phyloP scores from a whole-genome alignment of 129 eudicot genomes.

The Artemisia annua region DNA sequence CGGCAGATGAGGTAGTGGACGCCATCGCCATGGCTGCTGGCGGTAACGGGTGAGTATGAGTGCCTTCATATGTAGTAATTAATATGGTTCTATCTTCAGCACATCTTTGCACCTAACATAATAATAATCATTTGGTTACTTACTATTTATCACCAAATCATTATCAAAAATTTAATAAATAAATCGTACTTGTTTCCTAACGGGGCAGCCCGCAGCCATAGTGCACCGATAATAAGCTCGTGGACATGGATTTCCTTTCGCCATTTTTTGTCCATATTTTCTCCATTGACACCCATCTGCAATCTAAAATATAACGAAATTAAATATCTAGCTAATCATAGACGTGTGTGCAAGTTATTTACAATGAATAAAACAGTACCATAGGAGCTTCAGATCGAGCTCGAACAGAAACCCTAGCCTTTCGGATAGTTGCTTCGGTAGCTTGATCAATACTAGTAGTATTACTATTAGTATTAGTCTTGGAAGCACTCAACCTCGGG shows the following conservation, averaged over 20 bases:
- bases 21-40: constrained; percentile 90
- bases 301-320: constrained; percentile 22
- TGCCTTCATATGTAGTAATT: constrained; percentile 87
- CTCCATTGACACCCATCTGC: constrained; percentile 97
- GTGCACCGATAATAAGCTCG: constrained; percentile 93
- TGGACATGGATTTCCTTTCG: constrained; percentile 94
- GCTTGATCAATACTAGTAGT: constrained; percentile 58
- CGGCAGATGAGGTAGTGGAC: constrained; percentile 87
- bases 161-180: neutral
- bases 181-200: constrained; percentile 73
- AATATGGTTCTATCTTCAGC: constrained; percentile 69
- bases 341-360: too few species aligned
- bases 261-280: constrained; percentile 85
- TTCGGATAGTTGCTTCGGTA: constrained; percentile 78
- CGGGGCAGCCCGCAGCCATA: constrained; percentile 75
- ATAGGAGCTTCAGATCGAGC: constrained; percentile 91
- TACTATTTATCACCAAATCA: neutral
- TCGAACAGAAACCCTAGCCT: constrained; percentile 86
- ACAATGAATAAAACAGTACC: constrained; percentile 33
- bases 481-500: constrained; percentile 36
- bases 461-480: constrained; percentile 12
- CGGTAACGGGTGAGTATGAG: constrained; percentile 73
- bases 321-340: too few species aligned
- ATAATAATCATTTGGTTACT: neutral
- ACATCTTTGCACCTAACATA: constrained; percentile 75